A percentile compares a stretch with the other conserved stretches of the same genome.
Conservation (phyloP, 768 basidiomycete species). For the Collybia sordida region DNA sequence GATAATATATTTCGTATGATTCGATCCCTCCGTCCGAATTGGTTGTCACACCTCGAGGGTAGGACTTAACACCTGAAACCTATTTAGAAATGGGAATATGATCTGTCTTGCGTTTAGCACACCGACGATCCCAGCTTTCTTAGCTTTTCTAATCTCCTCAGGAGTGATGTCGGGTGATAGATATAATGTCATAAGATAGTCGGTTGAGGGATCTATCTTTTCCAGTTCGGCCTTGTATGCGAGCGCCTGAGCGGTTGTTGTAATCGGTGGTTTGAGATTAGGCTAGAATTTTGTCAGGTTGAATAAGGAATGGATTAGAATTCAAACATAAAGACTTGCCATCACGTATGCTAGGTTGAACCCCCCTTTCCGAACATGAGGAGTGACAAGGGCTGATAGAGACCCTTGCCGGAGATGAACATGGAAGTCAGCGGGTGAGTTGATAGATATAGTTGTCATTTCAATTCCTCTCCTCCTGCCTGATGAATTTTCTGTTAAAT, state of each 20-base stretch:
- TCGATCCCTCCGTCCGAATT: constrained; percentile 97
- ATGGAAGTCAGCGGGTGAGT: constrained; percentile 89
- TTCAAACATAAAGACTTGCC: constrained; percentile 52
- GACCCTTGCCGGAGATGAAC: constrained; percentile 93
- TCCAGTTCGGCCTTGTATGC: constrained; percentile 77
- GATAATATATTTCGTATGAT: constrained; percentile 91
- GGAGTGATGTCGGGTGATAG: constrained; percentile 90
- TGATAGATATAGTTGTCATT: constrained; percentile 43
- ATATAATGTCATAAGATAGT: constrained; percentile 96
- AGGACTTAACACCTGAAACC: constrained; percentile 80
- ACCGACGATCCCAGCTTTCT: constrained; percentile 77
- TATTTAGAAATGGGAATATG: not conserved
- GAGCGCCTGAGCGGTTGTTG: constrained; percentile 75
- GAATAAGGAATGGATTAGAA: not conserved
- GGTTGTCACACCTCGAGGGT: constrained; percentile 96
- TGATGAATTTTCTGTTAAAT: not conserved
- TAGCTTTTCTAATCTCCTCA: constrained; percentile 87
- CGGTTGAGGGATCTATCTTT: constrained; percentile 69
- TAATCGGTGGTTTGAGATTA: constrained; percentile 89
- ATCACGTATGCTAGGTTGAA: constrained; percentile 94
- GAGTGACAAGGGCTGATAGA: constrained; percentile 79
- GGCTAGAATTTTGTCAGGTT: constrained; percentile 52
- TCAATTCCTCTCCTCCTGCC: not conserved
- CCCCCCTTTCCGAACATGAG: constrained; percentile 88
- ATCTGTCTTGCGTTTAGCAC: constrained; percentile 21